phyloP scores from a whole-genome alignment of 805 yeast species.

The Starmera dryadoides region DNA sequence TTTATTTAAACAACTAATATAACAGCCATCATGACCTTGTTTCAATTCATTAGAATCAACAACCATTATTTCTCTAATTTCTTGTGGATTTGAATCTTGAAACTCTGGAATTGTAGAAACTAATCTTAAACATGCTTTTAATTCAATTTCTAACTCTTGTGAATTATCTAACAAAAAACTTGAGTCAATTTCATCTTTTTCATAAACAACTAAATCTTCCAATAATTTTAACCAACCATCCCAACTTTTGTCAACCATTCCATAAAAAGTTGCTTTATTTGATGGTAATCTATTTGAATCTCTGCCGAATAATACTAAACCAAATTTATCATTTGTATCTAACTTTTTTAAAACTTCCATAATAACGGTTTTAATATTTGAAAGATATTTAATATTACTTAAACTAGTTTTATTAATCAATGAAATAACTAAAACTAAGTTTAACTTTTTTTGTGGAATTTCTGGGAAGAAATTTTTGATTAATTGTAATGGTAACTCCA shows the following conservation, averaged over 20 bases:
- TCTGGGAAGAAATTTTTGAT: constrained; percentile 31
- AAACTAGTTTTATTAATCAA: constrained; percentile 25
- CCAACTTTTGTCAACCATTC: constrained; percentile 38
- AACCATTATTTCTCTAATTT: neutral
- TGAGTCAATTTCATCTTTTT: neutral
- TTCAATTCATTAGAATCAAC: neutral
- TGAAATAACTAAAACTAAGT: constrained; percentile 36
- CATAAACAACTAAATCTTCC: constrained; percentile 25
- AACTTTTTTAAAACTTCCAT: constrained; percentile 22
- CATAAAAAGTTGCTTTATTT: constrained; percentile 35
- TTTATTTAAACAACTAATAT: neutral
- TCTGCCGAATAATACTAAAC: constrained; percentile 40
- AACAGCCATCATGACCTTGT: neutral
- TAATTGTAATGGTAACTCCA: constrained; percentile 34
- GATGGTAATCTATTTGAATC: constrained; percentile 30
- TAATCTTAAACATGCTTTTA: neutral
- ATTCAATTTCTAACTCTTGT: neutral
- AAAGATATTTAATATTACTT: constrained; percentile 23
- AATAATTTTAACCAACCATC: constrained; percentile 40
- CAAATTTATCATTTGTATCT: constrained; percentile 33
- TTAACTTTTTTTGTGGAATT: constrained; percentile 32
- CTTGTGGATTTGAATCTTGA: neutral
- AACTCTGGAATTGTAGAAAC: neutral
- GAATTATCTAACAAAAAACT: neutral
- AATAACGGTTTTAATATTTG: constrained; percentile 19